Evolutionary conservation across 441 rosid species (phyloP).

Genomic region (Syzygium syzygioides): DNA sequence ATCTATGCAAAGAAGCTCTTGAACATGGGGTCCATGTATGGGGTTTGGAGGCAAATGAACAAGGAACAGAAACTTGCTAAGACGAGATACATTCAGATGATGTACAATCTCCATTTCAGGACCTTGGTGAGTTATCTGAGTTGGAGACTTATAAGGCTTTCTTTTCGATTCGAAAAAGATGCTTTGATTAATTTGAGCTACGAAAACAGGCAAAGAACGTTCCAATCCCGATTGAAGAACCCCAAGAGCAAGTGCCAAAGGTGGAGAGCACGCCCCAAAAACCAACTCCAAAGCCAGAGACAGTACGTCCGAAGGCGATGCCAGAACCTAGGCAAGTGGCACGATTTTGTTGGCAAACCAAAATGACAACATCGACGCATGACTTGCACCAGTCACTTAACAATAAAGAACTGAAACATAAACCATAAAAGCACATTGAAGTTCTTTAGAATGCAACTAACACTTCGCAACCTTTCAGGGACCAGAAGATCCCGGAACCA

Average conservation of each 20-base stretch:
- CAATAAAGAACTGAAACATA: not conserved
- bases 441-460: not conserved
- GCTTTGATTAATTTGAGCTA: not conserved
- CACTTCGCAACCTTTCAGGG: not conserved
- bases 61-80: conserved; percentile 70
- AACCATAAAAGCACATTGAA: not conserved
- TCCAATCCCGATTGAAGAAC: conserved; percentile 31
- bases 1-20: conserved; percentile 64
- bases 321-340: not conserved
- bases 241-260: conserved; percentile 9
- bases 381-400: not conserved
- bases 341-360: not conserved
- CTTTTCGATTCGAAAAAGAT: not conserved
- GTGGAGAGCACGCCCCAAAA: not conserved
- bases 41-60: conserved; percentile 77
- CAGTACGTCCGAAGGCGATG: not conserved
- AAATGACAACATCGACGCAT: not conserved
- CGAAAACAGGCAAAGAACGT: conserved; percentile 41
- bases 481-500: not conserved
- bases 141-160: not conserved
- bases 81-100: conserved; percentile 60
- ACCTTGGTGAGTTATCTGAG: conserved; percentile 37
- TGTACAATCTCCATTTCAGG: conserved; percentile 70
- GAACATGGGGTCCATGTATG: conserved; percentile 78
- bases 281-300: not conserved